A percentile compares a stretch with the other conserved stretches of the same genome.
Conservation (phyloP, 2,329 filamentous ascomycete genomes). For the Scorias spongiosa region DNA sequence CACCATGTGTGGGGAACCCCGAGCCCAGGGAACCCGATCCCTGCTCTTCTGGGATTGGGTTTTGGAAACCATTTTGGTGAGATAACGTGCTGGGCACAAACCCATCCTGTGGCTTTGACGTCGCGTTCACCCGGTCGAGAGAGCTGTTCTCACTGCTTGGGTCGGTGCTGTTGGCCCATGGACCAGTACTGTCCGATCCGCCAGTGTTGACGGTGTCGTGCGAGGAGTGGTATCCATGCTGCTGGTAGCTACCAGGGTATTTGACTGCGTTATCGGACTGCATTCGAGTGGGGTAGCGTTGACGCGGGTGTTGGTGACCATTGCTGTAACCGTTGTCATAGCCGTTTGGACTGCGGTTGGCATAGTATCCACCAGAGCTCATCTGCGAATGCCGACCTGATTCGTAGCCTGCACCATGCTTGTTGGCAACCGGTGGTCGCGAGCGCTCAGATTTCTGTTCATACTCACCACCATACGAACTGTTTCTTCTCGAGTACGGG, state of each 20-base stretch:
- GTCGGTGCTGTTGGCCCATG: conserved; percentile 68
- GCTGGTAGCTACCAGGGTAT: conserved; percentile 27
- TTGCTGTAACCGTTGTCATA: conserved; percentile 11
- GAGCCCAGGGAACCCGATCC: conserved; percentile 10
- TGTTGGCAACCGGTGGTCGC: conserved; percentile 10
- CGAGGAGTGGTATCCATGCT: conserved; percentile 54
- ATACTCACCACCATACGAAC: conserved; percentile 26
- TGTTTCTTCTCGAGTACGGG: conserved; percentile 21
- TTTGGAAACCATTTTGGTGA: conserved; percentile 22
- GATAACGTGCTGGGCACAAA: conserved; percentile 35
- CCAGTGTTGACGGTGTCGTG: conserved; percentile 75
- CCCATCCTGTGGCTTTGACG: conserved; percentile 20
- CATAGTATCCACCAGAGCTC: conserved; percentile 23
- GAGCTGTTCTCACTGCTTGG: conserved; percentile 91
- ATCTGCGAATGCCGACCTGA: conserved; percentile 13
- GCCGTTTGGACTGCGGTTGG: conserved; percentile 22
- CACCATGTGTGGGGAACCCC: conserved; percentile 6
- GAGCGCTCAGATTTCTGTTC: neutral
- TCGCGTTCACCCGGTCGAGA: conserved; percentile 29
- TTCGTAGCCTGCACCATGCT: conserved; percentile 16
- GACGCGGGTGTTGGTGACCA: conserved; percentile 19
- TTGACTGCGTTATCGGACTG: conserved; percentile 29
- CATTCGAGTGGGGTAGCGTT: conserved; percentile 27
- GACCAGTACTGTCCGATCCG: conserved; percentile 54
- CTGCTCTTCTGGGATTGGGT: conserved; percentile 28